Percentiles rank a stretch among this genome's conserved stretches.
Conservation (phyloP, 1,139 yeast species). For the Arxiozyma heterogenica region DNA sequence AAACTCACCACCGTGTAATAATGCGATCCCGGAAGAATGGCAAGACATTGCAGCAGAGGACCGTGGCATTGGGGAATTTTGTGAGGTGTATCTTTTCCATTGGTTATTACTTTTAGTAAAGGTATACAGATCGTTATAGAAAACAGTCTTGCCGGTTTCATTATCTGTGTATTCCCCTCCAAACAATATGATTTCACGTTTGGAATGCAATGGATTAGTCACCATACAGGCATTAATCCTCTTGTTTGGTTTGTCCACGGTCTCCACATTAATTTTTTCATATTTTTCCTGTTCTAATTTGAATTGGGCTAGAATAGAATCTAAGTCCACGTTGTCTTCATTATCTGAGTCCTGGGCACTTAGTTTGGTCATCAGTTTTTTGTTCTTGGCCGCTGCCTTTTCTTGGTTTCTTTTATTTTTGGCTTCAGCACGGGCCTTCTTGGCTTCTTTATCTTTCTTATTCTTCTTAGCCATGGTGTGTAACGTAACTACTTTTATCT, state of each 20-base stretch:
- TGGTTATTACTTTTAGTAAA: constrained; percentile 69
- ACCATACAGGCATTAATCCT: constrained; percentile 70
- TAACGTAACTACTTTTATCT: too few relatives aligned
- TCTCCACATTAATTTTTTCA: constrained; percentile 57
- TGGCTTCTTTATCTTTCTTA: constrained; percentile 80
- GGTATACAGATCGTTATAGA: constrained; percentile 72
- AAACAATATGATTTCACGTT: constrained; percentile 68
- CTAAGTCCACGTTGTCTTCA: constrained; percentile 84
- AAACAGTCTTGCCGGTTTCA: constrained; percentile 48
- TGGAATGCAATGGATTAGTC: constrained; percentile 67
- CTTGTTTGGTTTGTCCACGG: constrained; percentile 50
- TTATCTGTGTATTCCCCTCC: constrained; percentile 69
- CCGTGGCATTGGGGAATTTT: constrained; percentile 84
- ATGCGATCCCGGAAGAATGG: constrained; percentile 79
- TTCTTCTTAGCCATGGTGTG: constrained; percentile 64
- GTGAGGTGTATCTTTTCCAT: constrained; percentile 75
- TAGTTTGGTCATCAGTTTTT: constrained; percentile 61
- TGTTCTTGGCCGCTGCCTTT: constrained; percentile 65
- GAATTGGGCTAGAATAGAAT: constrained; percentile 68
- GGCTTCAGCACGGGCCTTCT: constrained; percentile 80
- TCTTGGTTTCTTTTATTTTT: constrained; percentile 67
- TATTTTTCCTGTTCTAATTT: constrained; percentile 73
- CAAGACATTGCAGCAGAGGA: constrained; percentile 92
- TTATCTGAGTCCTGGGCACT: constrained; percentile 53
- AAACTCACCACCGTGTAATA: constrained; percentile 94